These are phyloP conservation scores for Colletotrichum zoysiae DNA, from an alignment of 2,329 filamentous ascomycete species.

Conservation along the genomic window DNA sequence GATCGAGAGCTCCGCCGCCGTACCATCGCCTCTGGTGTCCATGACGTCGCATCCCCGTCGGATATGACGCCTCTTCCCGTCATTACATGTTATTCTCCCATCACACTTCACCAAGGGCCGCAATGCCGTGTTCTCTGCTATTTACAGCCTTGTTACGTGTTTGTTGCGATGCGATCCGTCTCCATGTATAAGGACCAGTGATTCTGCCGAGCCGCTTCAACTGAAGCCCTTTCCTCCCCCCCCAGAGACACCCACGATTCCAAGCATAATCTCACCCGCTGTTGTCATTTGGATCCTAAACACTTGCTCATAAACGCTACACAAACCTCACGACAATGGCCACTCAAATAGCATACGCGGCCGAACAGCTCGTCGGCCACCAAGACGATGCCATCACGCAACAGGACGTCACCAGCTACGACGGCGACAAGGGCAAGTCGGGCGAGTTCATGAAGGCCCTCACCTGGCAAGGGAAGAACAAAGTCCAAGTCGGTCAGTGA, in stretches of 20 bases:
- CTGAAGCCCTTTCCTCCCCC: too few species aligned
- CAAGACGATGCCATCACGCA: constrained; percentile 71
- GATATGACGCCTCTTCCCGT: constrained; percentile 35
- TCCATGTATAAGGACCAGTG: background rate
- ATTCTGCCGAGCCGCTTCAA: background rate
- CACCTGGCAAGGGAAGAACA: constrained; percentile 85
- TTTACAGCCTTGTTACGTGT: constrained; percentile 3
- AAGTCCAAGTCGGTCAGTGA: constrained; percentile 72
- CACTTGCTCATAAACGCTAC: background rate
- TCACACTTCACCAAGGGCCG: background rate
- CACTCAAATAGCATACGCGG: constrained; percentile 74
- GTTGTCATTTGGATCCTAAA: background rate
- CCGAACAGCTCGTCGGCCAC: constrained; percentile 78
- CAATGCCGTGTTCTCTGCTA: background rate
- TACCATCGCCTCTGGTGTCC: constrained; percentile 18
- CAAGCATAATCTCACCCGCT: background rate
- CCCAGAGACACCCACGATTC: background rate
- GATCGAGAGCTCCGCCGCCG: constrained; percentile 13
- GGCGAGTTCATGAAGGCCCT: constrained; percentile 82
- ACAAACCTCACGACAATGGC: constrained; percentile 58
- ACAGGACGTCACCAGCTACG: constrained; percentile 78
- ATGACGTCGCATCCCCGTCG: constrained; percentile 35
- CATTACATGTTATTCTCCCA: constrained; percentile 9
- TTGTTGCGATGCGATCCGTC: background rate
- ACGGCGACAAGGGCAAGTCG: constrained; percentile 55